Evolutionary conservation across 768 basidiomycete species (phyloP), one percentile per base, ranked within the genome.

Genomic region (Multifurca ochricompacta): DNA sequence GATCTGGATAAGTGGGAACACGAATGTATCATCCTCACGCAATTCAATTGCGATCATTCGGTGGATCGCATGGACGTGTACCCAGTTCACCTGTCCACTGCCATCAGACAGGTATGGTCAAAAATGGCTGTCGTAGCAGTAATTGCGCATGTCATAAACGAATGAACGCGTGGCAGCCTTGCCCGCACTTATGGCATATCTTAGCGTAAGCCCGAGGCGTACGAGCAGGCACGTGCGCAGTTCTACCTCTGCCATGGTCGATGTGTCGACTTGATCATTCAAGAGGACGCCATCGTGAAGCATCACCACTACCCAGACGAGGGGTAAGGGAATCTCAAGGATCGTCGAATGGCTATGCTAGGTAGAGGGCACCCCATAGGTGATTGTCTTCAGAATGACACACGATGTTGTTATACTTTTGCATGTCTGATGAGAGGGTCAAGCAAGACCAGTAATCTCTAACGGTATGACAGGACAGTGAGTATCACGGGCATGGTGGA

Each of bases 351-450:
- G 77, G 73, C 52, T 80, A 77, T 0, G 67, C 61, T 39, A 89
- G 80, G 66, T 87, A 89, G 5, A 88, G 71, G 8, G 67, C 68
- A 7, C 82, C 75, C 87, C 87, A 89, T 34, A 86, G 67, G 44
- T 77, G 69, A 25, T 70, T 70, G 58, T 77, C 72, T 8, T 68
- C 67, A 2, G 72, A 58, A 39, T 65, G 48, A 60, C 83, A 82
- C 21, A 86, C 66, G 53, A 81, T 58, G 3, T 59, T 62, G 51
- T 71, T 67, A 46, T 77, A 69, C 14, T 56, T 4, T 67, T 69
- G 59, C 77, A 81, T 11, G 78, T 76, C 63, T 80, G 79, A 0
- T 78, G 39, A 78, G 62, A 4, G 86, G 86, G 61, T 85, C 80
- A 55, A 77, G 74, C n/a, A 67, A 59, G 37, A 43, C 85, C 83